A percentile compares a stretch with the other conserved stretches of the same genome.
Conservation (phyloP, 1,139 yeast genomes). For the Yamadazyma blattariae region DNA sequence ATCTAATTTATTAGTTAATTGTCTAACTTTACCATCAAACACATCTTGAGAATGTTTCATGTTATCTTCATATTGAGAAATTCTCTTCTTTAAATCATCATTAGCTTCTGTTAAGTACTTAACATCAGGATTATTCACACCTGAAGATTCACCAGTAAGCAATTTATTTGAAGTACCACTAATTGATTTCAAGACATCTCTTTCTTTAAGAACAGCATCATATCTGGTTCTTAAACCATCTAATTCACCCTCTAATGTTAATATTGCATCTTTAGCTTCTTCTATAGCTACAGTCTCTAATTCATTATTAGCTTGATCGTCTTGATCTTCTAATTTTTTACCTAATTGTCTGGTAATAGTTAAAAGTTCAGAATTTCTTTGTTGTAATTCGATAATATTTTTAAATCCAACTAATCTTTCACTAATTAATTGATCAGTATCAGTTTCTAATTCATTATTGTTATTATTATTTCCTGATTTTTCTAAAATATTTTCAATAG, state of each 20-base stretch:
- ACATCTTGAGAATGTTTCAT: constrained; percentile 31
- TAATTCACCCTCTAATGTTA: constrained; percentile 62
- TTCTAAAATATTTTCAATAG: constrained; percentile 44
- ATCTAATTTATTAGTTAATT: constrained; percentile 28
- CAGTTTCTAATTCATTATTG: constrained; percentile 35
- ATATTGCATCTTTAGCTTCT: constrained; percentile 77
- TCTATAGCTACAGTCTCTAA: constrained; percentile 59
- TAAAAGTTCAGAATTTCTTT: constrained; percentile 70
- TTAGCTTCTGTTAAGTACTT: constrained; percentile 28
- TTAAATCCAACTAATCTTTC: constrained; percentile 72
- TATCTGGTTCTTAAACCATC: constrained; percentile 47
- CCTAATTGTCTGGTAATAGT: constrained; percentile 69
- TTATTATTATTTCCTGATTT: constrained; percentile 30
- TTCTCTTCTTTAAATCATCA: constrained; percentile 26
- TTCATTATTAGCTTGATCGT: constrained; percentile 36
- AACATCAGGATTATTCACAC: constrained; percentile 8
- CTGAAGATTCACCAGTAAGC: constrained; percentile 3
- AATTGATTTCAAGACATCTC: constrained; percentile 61
- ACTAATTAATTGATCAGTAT: constrained; percentile 69
- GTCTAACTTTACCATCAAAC: constrained; percentile 21
- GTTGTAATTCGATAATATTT: constrained; percentile 64
- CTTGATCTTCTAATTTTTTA: constrained; percentile 57
- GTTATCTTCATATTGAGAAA: constrained; percentile 26
- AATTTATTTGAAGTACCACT: constrained; percentile 5
- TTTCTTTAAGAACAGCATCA: constrained; percentile 56